phyloP scores from a whole-genome alignment of 1,139 yeast species.

The Kodamaea alishanica region DNA sequence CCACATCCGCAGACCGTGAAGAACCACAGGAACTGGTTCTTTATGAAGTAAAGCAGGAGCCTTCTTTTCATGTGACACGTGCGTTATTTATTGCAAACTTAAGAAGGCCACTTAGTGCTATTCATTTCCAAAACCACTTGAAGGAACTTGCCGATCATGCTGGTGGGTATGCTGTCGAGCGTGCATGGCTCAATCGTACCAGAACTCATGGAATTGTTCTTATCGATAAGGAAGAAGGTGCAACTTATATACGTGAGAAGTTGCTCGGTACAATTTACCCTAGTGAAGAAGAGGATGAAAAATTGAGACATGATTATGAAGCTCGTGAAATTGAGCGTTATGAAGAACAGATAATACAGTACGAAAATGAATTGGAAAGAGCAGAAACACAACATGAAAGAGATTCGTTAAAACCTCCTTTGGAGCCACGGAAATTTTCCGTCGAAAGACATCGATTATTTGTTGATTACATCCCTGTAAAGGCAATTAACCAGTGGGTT shows the following conservation, averaged over 20 bases:
- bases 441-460: slow-evolving; percentile 28
- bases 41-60: slow-evolving; percentile 28
- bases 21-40: slow-evolving; percentile 30
- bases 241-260: slow-evolving; percentile 29
- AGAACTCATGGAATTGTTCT: slow-evolving; percentile 44
- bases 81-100: slow-evolving; percentile 45
- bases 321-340: slow-evolving; percentile 21
- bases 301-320: slow-evolving; percentile 22
- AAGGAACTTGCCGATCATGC: slow-evolving; percentile 25
- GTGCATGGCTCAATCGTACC: slow-evolving; percentile 44
- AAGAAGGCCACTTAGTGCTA: slow-evolving; percentile 36
- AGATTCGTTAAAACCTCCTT: slow-evolving; percentile 14
- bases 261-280: slow-evolving; percentile 36
- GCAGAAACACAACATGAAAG: slow-evolving; percentile 8
- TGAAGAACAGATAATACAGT: slow-evolving; percentile 19
- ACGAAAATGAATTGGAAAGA: slow-evolving; percentile 14
- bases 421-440: slow-evolving; percentile 18
- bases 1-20: slow-evolving; percentile 14
- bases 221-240: slow-evolving; percentile 38
- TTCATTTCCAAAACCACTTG: slow-evolving; percentile 33
- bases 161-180: slow-evolving; percentile 28
- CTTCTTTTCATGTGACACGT: slow-evolving; percentile 36
- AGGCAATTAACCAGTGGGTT: slow-evolving; percentile 45
- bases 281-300: slow-evolving; percentile 22
- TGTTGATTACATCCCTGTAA: slow-evolving; percentile 45